Conservation (phyloP, 495 filamentous ascomycete species). For the Xylaria cubensis region DNA sequence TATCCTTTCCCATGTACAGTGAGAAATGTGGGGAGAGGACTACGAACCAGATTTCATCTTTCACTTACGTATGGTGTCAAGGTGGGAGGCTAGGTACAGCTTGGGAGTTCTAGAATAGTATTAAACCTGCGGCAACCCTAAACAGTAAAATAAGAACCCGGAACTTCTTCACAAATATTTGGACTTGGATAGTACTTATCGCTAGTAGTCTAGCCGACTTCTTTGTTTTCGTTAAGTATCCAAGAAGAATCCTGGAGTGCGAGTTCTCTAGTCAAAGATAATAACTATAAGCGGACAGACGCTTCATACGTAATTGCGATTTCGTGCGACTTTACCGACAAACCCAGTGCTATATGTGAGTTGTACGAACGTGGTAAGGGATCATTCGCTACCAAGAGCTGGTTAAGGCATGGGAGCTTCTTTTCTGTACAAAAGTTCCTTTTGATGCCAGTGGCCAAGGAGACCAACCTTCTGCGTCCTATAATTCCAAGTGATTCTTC, state of each 20-base stretch:
- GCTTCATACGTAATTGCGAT: background rate
- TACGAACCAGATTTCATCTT: background rate
- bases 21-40: background rate
- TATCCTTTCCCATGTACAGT: slow-evolving; percentile 4
- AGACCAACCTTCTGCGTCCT: background rate
- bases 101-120: background rate
- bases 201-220: background rate
- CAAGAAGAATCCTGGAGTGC: background rate
- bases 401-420: background rate
- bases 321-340: background rate
- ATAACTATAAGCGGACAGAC: background rate
- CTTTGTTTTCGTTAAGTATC: background rate
- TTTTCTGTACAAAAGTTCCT: background rate
- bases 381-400: background rate
- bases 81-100: background rate
- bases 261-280: background rate
- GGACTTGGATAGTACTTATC: background rate
- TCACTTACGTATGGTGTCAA: background rate
- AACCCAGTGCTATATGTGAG: background rate
- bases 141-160: background rate
- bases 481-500: background rate
- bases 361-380: background rate
- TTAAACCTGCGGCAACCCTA: background rate
- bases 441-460: background rate
- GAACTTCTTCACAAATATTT: background rate